Evolutionary conservation across 345 rosid species (phyloP).

Genomic region (Eucalyptus pauciflora): DNA sequence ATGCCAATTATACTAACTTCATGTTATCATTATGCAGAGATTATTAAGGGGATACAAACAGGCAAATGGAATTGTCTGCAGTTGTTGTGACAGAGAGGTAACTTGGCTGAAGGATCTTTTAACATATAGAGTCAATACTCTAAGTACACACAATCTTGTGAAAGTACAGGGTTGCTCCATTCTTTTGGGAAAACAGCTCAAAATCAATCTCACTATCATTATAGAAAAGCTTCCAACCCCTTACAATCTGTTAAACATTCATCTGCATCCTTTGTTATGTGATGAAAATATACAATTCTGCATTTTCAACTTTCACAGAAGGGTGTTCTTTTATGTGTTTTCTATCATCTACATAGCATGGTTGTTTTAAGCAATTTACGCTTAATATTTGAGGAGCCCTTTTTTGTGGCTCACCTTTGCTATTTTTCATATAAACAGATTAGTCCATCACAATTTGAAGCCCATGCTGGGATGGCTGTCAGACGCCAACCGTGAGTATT

Average conservation of each 20-base stretch:
- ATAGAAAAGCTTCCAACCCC: not conserved
- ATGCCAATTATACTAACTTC: not conserved
- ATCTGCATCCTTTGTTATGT: not conserved
- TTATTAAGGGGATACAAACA: conserved; percentile 72
- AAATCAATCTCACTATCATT: not conserved
- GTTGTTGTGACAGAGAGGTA: conserved; percentile 83
- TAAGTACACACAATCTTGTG: not conserved
- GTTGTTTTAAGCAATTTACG: not conserved
- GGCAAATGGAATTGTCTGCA: conserved; percentile 78
- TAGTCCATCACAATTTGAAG: conserved; percentile 98
- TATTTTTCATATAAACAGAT: conserved; percentile 32
- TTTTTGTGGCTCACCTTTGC: not conserved
- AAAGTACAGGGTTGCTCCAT: not conserved
- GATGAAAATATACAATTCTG: not conserved
- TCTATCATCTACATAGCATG: not conserved
- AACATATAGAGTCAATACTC: not conserved
- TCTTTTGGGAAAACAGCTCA: not conserved
- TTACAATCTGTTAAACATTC: not conserved
- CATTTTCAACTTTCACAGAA: not conserved
- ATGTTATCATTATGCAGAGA: conserved; percentile 24
- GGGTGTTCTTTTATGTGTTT: not conserved
- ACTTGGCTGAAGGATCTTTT: not conserved
- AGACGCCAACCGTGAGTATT: conserved; percentile 97
- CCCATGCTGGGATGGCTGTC: conserved; percentile 99
- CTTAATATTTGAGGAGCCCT: not conserved